Base-by-base conservation (phyloP, 768 basidiomycete species). In the Amanita polypyramis region DNA sequence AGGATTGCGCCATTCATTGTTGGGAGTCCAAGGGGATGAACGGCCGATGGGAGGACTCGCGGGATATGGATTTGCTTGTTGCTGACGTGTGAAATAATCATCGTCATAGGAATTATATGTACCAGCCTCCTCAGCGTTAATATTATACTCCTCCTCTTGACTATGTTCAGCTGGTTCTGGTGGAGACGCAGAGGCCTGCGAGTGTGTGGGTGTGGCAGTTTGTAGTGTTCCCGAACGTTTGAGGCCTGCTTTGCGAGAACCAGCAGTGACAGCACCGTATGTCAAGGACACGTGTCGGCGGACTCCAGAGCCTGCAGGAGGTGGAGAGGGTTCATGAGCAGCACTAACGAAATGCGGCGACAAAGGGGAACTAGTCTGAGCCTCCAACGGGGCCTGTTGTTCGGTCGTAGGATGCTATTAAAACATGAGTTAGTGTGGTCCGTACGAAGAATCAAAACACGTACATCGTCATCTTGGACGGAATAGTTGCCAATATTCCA, bases 281-380 rank as follows among this genome's bases (percentile, higher is more conserved):
- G 82, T 91, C 42, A 91, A 73, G 48, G 83, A 86, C 49, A 83
- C 82, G 61, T 90, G 85, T 50, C 89, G 73, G 34, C 89, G 81
- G 21, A 92, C 85, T 41, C 75, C 75, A 0, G 82, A 76, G 38
- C 65, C 75, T n/a, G 75, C 73, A 9, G 85, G 79, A 45, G 86
- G 85, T 8, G 84, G 25, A 7, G 25, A 87, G 0, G 85, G 79
- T 35, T 70, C 70, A 54, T 74, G 66, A 25, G 69, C 63, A 15
- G 70, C 58, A 15, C 67, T 60, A 19, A 64, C 63, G 56, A 78
- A 83, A 51, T 80, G 80, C 34, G 85, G 76, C 1, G 83, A 78
- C 20, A 83, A 66, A 0, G 85, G 80, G 1, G 84, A 80, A 4
- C 61, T 76, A 64, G 52, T 60, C 45, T 59, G 59, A 1, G 58